Evolutionary conservation across 1,284 basidiomycete species (phyloP).

Genomic region (Leccinum pallidistipes): DNA sequence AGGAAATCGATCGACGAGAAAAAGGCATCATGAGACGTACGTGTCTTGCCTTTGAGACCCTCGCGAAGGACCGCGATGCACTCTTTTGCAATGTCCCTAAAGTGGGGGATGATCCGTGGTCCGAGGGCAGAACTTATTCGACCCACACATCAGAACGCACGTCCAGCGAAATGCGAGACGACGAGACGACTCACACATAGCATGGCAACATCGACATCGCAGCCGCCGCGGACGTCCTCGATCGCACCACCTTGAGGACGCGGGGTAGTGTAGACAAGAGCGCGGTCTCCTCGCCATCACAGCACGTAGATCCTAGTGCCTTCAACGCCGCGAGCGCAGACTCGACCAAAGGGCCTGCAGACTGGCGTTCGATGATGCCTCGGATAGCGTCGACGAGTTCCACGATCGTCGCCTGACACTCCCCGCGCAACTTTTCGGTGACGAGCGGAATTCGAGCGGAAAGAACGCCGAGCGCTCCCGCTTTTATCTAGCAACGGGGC

Average conservation of each 20-base stretch:
- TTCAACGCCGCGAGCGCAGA: constrained; percentile 61
- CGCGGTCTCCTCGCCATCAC: constrained; percentile 64
- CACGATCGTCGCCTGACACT: constrained; percentile 48
- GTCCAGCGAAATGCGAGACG: constrained; percentile 1
- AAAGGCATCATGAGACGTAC: constrained; percentile 15
- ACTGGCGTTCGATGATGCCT: constrained; percentile 45
- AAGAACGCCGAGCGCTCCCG: constrained; percentile 66
- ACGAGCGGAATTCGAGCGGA: constrained; percentile 65
- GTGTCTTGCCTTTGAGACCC: constrained; percentile 37
- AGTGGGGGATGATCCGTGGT: constrained; percentile 82
- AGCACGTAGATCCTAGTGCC: constrained; percentile 56
- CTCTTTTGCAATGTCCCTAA: constrained; percentile 69
- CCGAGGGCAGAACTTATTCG: constrained; percentile 67
- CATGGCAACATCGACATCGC: constrained; percentile 58
- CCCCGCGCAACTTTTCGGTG: constrained; percentile 54
- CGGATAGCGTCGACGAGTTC: constrained; percentile 54
- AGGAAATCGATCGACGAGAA: background rate
- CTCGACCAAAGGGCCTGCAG: constrained; percentile 40
- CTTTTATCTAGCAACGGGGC: constrained; percentile 48
- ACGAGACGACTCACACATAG: constrained; percentile 50
- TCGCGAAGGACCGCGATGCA: constrained; percentile 53
- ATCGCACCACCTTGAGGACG: constrained; percentile 50
- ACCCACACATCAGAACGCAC: constrained; percentile 9
- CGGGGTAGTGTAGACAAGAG: constrained; percentile 60
- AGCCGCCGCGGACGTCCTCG: constrained; percentile 37